A percentile compares a stretch with the other conserved stretches of the same genome.
Evolutionary conservation across 2,329 filamentous ascomycete species (phyloP).

Genomic region (Coniochaeta pulveracea): DNA sequence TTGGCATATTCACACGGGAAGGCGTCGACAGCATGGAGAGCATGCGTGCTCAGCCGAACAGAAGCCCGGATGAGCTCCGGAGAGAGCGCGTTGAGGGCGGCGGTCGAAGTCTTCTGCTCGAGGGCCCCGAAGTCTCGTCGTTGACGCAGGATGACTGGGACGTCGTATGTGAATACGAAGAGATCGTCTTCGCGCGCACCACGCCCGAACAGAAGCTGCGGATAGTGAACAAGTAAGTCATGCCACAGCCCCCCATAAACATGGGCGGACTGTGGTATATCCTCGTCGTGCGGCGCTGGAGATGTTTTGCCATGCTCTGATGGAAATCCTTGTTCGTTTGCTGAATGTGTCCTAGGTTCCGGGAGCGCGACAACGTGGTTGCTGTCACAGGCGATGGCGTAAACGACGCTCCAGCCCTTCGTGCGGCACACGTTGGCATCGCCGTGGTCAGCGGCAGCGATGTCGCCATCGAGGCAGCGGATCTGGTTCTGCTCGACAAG

Average conservation of each 20-base stretch:
- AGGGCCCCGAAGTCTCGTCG: slow-evolving; percentile 48
- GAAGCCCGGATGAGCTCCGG: neutral
- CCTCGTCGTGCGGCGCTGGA: no score
- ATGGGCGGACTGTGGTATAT: no score
- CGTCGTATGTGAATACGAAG: slow-evolving; percentile 34
- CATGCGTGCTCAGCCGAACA: slow-evolving; percentile 40
- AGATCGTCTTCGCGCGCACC: slow-evolving; percentile 57
- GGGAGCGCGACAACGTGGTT: slow-evolving; percentile 46
- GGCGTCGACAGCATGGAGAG: slow-evolving; percentile 33
- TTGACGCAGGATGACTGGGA: slow-evolving; percentile 37
- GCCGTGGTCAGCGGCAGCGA: slow-evolving; percentile 53
- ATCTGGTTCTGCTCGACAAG: slow-evolving; percentile 57
- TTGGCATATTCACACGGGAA: slow-evolving; percentile 3
- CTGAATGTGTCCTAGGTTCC: no score
- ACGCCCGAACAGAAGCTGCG: slow-evolving; percentile 60
- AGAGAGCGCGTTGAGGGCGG: neutral
- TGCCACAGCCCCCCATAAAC: no score
- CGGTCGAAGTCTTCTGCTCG: slow-evolving; percentile 17
- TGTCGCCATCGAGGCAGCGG: slow-evolving; percentile 52
- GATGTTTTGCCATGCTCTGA: no score
- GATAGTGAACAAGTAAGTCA: slow-evolving; percentile 47
- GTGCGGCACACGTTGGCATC: slow-evolving; percentile 55
- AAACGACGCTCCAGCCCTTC: slow-evolving; percentile 55
- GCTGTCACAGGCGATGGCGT: slow-evolving; percentile 67
- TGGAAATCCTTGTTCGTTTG: no score